Conservation (phyloP, 257 asterid species). For the Lycium barbarum region DNA sequence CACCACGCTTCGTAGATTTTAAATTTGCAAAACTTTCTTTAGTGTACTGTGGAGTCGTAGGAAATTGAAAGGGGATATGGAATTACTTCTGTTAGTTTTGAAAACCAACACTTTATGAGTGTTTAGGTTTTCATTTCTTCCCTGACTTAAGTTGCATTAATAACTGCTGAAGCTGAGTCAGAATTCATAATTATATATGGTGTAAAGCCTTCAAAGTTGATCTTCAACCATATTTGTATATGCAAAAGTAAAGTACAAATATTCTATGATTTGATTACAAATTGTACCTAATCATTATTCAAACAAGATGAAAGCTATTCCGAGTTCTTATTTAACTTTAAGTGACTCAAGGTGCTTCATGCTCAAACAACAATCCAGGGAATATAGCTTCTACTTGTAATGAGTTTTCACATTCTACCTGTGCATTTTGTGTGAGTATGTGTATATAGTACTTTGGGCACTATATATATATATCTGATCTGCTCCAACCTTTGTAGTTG, state of each 20-base stretch:
- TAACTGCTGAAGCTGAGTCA: conserved; percentile 3
- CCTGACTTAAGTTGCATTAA: not conserved
- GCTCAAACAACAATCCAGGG: not conserved
- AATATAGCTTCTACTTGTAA: conserved; percentile 6
- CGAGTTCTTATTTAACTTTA: not conserved
- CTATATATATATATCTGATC: conserved; percentile 12
- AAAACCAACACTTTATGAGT: conserved; percentile 6
- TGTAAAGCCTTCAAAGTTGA: conserved; percentile 25
- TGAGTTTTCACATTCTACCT: not conserved
- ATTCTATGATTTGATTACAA: not conserved
- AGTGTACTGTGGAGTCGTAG: not conserved
- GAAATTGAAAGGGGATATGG: not conserved
- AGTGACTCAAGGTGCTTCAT: conserved; percentile 9
- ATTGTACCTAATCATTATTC: not conserved
- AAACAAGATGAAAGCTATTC: not conserved
- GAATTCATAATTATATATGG: conserved; percentile 18
- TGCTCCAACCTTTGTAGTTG: conserved; percentile 56
- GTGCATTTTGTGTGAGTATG: not conserved
- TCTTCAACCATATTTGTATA: not conserved
- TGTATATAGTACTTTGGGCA: conserved; percentile 6
- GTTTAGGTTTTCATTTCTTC: conserved; percentile 3
- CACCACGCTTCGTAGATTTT: not conserved
- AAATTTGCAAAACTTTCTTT: not conserved
- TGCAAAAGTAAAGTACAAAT: not conserved
- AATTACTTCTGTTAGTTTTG: not conserved